These are phyloP conservation scores for Kluyveromyces siamensis DNA, from an alignment of 805 yeast genomes.

Conservation along the genomic window DNA sequence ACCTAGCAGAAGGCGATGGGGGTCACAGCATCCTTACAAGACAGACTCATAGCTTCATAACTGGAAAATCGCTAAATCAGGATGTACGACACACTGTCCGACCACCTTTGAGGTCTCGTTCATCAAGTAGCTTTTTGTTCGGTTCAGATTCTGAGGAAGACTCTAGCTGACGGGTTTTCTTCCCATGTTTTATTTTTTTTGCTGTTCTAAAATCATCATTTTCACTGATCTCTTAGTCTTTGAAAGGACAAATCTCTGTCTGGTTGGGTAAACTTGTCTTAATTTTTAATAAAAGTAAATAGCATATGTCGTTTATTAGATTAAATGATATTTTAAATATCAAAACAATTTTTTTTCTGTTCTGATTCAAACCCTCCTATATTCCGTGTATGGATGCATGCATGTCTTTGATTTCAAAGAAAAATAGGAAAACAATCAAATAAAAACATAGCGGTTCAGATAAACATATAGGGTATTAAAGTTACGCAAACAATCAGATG, in stretches of 20 bases:
- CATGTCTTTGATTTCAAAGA: not conserved
- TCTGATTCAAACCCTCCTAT: not conserved
- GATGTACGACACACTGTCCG: not conserved
- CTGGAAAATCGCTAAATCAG: conserved; percentile 18
- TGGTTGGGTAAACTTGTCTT: not conserved
- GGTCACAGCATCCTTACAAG: conserved; percentile 7
- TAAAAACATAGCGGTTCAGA: not conserved
- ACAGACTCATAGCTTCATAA: conserved; percentile 23
- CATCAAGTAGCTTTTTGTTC: conserved; percentile 21
- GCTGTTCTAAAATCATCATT: not conserved
- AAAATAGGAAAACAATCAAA: not conserved
- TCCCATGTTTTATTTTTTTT: not conserved
- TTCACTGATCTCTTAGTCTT: not conserved
- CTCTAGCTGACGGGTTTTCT: not conserved
- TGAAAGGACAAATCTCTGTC: not conserved
- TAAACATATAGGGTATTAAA: not conserved
- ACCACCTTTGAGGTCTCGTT: conserved; percentile 8
- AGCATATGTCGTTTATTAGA: not conserved
- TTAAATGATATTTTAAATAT: not conserved
- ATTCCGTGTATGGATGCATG: not conserved
- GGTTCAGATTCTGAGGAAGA: conserved; percentile 22
- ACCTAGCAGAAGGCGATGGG: conserved; percentile 8
- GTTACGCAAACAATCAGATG: not conserved
- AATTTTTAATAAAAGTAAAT: not conserved
- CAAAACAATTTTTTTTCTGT: not conserved